These are phyloP conservation scores for Bjerkandera adusta DNA, from an alignment of 1,284 basidiomycete genomes.

Conservation along the genomic window DNA sequence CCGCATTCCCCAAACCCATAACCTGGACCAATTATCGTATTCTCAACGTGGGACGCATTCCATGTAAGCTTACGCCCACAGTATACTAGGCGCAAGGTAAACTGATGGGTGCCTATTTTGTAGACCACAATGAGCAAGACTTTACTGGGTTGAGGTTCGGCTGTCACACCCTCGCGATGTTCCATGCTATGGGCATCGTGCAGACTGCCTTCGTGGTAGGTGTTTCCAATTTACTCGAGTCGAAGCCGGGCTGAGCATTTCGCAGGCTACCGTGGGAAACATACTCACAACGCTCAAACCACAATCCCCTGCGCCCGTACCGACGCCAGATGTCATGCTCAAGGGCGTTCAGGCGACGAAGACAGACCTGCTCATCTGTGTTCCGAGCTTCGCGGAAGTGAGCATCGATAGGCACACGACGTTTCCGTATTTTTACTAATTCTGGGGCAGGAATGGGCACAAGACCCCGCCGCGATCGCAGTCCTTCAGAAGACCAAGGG, in stretches of 20 bases:
- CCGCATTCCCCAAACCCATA: slow-evolving; percentile 24
- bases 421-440: no score
- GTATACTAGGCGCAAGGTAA: slow-evolving; percentile 15
- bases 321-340: slow-evolving; percentile 20
- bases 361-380: slow-evolving; percentile 20
- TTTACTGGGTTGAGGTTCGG: slow-evolving; percentile 21
- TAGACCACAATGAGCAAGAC: slow-evolving; percentile 23
- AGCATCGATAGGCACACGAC: background rate
- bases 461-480: slow-evolving; percentile 9
- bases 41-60: slow-evolving; percentile 3
- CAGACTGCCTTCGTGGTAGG: slow-evolving; percentile 13
- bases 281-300: slow-evolving; percentile 20
- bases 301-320: slow-evolving; percentile 17
- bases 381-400: slow-evolving; percentile 22
- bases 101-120: background rate
- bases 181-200: slow-evolving; percentile 22
- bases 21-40: slow-evolving; percentile 10
- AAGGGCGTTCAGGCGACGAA: slow-evolving; percentile 12
- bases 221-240: background rate
- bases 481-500: slow-evolving; percentile 11
- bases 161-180: slow-evolving; percentile 24
- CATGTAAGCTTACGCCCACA: slow-evolving; percentile 8
- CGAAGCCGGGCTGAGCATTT: background rate
- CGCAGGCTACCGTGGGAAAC: slow-evolving; percentile 17
- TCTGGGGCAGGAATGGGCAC: slow-evolving; percentile 11